Evolutionary conservation across 2,329 filamentous ascomycete species (phyloP).

Genomic region (Aspergillus quadrilineatus): DNA sequence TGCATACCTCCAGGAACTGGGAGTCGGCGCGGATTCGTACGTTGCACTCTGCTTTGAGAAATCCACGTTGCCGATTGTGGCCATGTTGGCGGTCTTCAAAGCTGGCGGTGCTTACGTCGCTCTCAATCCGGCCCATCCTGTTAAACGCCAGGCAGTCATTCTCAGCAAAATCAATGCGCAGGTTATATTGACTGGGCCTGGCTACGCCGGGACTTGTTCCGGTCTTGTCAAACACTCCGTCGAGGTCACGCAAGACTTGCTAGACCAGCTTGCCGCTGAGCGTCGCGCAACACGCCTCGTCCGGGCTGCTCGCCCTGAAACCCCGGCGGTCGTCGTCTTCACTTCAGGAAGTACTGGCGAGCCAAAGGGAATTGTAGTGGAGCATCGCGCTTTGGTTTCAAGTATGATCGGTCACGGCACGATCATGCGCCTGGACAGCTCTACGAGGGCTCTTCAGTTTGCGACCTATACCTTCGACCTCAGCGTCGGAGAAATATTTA

Average conservation of each 20-base stretch:
- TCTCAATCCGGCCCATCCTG: not conserved
- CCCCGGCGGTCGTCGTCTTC: constrained; percentile 48
- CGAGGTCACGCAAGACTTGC: no score
- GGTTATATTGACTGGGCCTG: not conserved
- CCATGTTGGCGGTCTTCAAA: not conserved
- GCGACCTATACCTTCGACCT: constrained; percentile 50
- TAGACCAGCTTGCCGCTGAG: not conserved
- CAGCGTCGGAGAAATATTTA: constrained; percentile 50
- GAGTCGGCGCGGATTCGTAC: not conserved
- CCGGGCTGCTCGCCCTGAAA: not conserved
- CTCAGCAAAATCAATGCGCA: not conserved
- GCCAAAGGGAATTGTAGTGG: constrained; percentile 5
- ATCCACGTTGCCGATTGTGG: not conserved
- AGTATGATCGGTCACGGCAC: constrained; percentile 11
- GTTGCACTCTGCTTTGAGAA: not conserved
- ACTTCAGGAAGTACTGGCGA: constrained; percentile 46
- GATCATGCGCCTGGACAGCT: not conserved
- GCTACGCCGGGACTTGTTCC: not conserved
- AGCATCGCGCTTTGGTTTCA: constrained; percentile 11
- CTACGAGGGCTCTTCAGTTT: constrained; percentile 27
- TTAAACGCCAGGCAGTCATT: not conserved
- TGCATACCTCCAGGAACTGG: not conserved
- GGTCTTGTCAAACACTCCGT: not conserved
- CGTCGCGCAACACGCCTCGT: not conserved
- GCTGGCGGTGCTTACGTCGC: not conserved